Conservation (phyloP, 148 eudicot genomes). For the Simmondsia chinensis region DNA sequence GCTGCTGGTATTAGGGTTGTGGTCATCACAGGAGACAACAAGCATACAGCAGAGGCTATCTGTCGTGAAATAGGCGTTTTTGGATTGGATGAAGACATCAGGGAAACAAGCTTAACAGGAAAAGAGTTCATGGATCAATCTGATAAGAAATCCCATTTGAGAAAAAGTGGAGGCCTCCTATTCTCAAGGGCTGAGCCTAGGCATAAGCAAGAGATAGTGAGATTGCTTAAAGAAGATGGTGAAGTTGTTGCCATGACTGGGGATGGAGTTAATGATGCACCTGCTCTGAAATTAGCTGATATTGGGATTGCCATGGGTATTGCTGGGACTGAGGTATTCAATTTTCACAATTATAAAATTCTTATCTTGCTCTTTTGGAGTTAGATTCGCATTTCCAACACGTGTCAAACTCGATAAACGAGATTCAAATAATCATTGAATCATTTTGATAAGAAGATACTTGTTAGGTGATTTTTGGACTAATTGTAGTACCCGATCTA, state of each 20-base stretch:
- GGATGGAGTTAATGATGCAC: slow-evolving; percentile 78
- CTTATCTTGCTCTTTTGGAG: too few relatives aligned
- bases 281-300: slow-evolving; percentile 68
- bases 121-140: slow-evolving; percentile 43
- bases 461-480: too few relatives aligned
- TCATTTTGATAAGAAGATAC: too few relatives aligned
- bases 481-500: too few relatives aligned
- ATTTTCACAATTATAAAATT: too few relatives aligned
- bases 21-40: slow-evolving; percentile 60
- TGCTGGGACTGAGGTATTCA: slow-evolving; percentile 77
- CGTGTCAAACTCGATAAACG: too few relatives aligned
- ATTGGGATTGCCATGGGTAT: slow-evolving; percentile 83
- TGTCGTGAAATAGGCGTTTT: slow-evolving; percentile 55
- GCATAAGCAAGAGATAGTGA: slow-evolving; percentile 73
- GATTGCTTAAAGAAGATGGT: slow-evolving; percentile 61
- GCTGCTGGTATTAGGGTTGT: slow-evolving; percentile 60
- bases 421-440: too few relatives aligned
- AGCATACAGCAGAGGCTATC: slow-evolving; percentile 57
- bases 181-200: slow-evolving; percentile 78
- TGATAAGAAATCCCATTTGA: slow-evolving; percentile 36
- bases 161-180: slow-evolving; percentile 43
- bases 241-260: slow-evolving; percentile 87
- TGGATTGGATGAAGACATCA: slow-evolving; percentile 36
- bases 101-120: slow-evolving; percentile 42
- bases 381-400: too few relatives aligned